Conservation (phyloP, 805 yeast genomes). For the Grigorovia humatica region DNA sequence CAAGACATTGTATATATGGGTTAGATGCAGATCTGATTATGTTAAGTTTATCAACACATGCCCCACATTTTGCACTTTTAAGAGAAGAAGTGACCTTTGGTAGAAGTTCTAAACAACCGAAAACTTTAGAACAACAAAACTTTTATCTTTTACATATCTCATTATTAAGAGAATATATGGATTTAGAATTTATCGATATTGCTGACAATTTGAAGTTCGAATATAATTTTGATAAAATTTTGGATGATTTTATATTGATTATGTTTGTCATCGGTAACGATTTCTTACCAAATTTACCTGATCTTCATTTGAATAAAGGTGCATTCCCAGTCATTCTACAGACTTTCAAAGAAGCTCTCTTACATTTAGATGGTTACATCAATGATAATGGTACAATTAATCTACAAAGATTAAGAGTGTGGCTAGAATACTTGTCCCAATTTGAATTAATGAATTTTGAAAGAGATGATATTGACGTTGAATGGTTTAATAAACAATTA, state of each 20-base stretch:
- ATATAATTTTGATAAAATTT: slow-evolving; percentile 75
- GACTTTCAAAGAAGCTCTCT: slow-evolving; percentile 75
- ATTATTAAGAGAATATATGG: slow-evolving; percentile 80
- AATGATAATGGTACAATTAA: slow-evolving; percentile 78
- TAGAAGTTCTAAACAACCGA: slow-evolving; percentile 24
- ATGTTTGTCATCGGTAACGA: slow-evolving; percentile 96
- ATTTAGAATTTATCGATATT: slow-evolving; percentile 70
- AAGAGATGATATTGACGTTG: slow-evolving; percentile 69
- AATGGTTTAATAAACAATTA: slow-evolving; percentile 82
- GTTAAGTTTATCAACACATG: slow-evolving; percentile 85
- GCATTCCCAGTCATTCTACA: slow-evolving; percentile 89
- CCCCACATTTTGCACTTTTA: slow-evolving; percentile 87
- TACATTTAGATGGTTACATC: slow-evolving; percentile 69
- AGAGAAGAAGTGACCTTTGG: slow-evolving; percentile 96
- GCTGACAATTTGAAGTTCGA: slow-evolving; percentile 50
- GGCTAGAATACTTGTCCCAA: slow-evolving; percentile 66
- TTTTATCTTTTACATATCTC: slow-evolving; percentile 79
- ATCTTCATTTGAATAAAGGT: slow-evolving; percentile 84
- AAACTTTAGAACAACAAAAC: slow-evolving; percentile 61
- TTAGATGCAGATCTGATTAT: slow-evolving; percentile 93
- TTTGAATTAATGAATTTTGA: slow-evolving; percentile 86
- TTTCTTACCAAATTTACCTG: slow-evolving; percentile 94
- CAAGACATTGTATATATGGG: slow-evolving; percentile 91
- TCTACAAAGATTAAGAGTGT: slow-evolving; percentile 55
- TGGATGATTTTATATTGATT: slow-evolving; percentile 87